Evolutionary conservation across 495 filamentous ascomycete species (phyloP), one percentile per base, ranked within the genome.

Genomic region (Penicillium atrosanguineum): DNA sequence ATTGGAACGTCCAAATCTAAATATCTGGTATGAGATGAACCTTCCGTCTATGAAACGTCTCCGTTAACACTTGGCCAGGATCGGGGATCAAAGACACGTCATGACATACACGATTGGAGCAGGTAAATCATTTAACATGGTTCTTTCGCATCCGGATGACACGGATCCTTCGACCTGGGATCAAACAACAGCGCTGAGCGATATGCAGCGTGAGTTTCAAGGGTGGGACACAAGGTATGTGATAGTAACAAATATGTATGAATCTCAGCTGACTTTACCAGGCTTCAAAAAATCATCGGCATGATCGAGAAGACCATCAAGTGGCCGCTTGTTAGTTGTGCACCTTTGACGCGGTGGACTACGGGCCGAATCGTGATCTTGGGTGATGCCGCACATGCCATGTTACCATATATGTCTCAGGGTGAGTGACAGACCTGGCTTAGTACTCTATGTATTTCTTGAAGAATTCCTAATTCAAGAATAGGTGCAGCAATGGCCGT

Each of bases 71-170:
- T n/a, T 18, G 21, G 18, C 26, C 51, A 69, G 69, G 69, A 61
- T 71, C 28, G 67, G 67, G 5, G 65, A 73, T 21, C 48, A 61
- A 11, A 46, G 69, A 5, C 75, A 80, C 56, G 75, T 76, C 19
- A 81, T 82, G 60, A 71, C 72, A 7, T 82, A 81, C 52, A 74
- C 72, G 5, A 80, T 82, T 15, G 71, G 72, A 4, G 68, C 63
- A 7, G 76, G 75, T 3, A 73, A 67, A 40, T 58, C 69, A 6
- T 79, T 79, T 56, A 80, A 82, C 50, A 72, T 80, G 67, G 78
- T 79, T 0, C 66, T 82, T 7, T 75, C 70, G 1, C 79, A 82
- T 61, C 72, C 71, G 19, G 72, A 76, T 26, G 46, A 48, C 15
- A 70, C 62, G 14, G 74, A 79, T 19, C 69, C 71, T 3, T 29